Evolutionary conservation across 208 protist species (phyloP).

Genomic region (Wallacemonas sp.): DNA sequence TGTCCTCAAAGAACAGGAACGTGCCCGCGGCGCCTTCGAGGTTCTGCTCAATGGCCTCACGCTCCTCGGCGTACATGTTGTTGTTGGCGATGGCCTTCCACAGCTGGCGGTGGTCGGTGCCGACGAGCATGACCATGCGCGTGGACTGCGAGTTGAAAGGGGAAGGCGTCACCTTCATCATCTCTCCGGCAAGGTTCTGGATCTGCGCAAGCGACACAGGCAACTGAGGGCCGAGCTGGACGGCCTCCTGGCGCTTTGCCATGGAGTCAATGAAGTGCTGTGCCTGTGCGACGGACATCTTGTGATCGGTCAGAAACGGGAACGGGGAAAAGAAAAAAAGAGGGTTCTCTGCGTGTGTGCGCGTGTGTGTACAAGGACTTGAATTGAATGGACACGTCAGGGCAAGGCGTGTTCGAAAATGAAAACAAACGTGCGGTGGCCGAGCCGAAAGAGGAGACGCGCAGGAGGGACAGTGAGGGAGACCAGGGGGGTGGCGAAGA

Average conservation of each 20-base stretch:
- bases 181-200: conserved; percentile 11
- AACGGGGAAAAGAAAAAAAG: conserved; percentile 1
- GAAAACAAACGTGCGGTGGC: too few relatives aligned
- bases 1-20: conserved; percentile 66
- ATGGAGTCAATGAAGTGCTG: background rate
- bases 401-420: too few relatives aligned
- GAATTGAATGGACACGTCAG: too few relatives aligned
- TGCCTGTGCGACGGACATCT: conserved; percentile 1
- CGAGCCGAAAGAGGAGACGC: too few relatives aligned
- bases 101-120: conserved; percentile 49
- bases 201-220: conserved; percentile 5
- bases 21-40: conserved; percentile 52
- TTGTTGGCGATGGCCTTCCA: conserved; percentile 49
- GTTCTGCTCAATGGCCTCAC: conserved; percentile 35
- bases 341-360: background rate
- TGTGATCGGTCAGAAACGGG: background rate
- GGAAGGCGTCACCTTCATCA: conserved; percentile 19
- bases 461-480: too few relatives aligned
- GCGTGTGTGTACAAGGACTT: too few relatives aligned
- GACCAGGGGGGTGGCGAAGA: too few relatives aligned
- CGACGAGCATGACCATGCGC: conserved; percentile 54
- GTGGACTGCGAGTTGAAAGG: conserved; percentile 63
- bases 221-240: conserved; percentile 8
- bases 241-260: background rate
- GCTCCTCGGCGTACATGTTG: conserved; percentile 29